A percentile compares a stretch with the other conserved stretches of the same genome.
phyloP scores from a whole-genome alignment of 495 filamentous ascomycete genomes.

The Articulospora tetracladia region DNA sequence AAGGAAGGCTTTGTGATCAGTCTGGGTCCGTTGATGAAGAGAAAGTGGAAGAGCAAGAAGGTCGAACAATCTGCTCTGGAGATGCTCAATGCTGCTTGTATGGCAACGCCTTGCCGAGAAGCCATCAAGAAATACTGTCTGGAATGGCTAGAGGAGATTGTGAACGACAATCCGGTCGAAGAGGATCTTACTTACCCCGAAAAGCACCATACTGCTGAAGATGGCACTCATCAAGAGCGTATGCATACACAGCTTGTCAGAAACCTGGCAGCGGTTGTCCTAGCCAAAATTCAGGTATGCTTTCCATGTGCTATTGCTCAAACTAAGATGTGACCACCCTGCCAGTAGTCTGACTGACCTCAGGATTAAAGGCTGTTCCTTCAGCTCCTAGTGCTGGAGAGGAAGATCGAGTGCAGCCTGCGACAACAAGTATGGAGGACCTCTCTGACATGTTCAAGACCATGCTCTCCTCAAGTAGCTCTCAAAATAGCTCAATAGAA shows the following conservation, averaged over 20 bases:
- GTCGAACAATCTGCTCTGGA: slow-evolving; percentile 81
- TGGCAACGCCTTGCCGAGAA: slow-evolving; percentile 72
- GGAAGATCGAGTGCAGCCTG: slow-evolving; percentile 38
- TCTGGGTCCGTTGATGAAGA: slow-evolving; percentile 65
- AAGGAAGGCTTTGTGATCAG: slow-evolving; percentile 74
- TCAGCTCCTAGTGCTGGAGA: slow-evolving; percentile 30
- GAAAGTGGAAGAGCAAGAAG: slow-evolving; percentile 68
- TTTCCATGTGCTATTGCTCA: neutral
- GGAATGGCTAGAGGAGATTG: slow-evolving; percentile 76
- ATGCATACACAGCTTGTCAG: slow-evolving; percentile 46
- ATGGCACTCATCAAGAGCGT: slow-evolving; percentile 24
- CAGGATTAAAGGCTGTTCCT: slow-evolving; percentile 46
- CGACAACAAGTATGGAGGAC: slow-evolving; percentile 59
- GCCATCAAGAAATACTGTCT: slow-evolving; percentile 75
- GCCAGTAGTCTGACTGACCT: slow-evolving; percentile 40
- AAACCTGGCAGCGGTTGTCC: slow-evolving; percentile 75
- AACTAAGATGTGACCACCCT: neutral
- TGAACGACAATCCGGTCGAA: slow-evolving; percentile 59
- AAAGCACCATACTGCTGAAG: slow-evolving; percentile 10
- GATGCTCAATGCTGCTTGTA: slow-evolving; percentile 85
- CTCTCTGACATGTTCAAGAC: slow-evolving; percentile 74
- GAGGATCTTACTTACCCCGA: slow-evolving; percentile 36
- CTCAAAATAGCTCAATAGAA: slow-evolving; percentile 68
- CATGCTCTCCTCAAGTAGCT: slow-evolving; percentile 60
- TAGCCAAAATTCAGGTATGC: slow-evolving; percentile 69